Base-by-base conservation (phyloP, 148 eudicot genomes). In the Diospyros kaki region DNA sequence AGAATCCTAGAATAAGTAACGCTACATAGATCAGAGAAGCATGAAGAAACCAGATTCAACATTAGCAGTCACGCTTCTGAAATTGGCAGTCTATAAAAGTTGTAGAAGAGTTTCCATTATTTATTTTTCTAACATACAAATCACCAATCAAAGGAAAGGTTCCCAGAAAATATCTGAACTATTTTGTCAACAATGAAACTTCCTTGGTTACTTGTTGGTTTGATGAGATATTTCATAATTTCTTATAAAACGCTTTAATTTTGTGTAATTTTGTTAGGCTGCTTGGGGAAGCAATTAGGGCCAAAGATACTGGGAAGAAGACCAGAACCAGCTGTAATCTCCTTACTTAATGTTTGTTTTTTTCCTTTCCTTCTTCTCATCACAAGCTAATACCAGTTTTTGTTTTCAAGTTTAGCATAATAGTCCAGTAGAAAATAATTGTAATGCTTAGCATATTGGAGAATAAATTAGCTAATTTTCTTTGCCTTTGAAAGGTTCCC, bases 231-330 rank as follows among this genome's bases (percentile, higher is more conserved):
- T 28, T 28, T 28, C 28, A 28, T 28, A 28, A 28, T 28, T 50
- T 2, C 44, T 58, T 65, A 45, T 28, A 44, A 44, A 39, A 1
- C 48, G 53, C 66, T 51, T 71, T 71, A 56, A 64, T 64, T 17
- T 61, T 70, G 11, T 73, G 13, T 42, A 64, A 51, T 73, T 14
- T 41, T 86, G 77, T 61, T 39, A 94, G 98, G 98, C 63, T 94
- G 98, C 86, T 80, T 92, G 87, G 88, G 94, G 66, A 94, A 85
- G 76, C 89, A 80, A 80, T 72, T 92, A 75, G 86, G 97, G 66
- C 97, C 96, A 66, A 81, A 78, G 75, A 82, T 94, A 72, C 79
- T 90, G 81, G 87, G 93, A 74, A 84, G 78, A 73, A 65, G 80
- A 44, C 77, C 59, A 62, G 88, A 87, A 72, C 58, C 89, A 72